Base-by-base conservation (phyloP, 371 early-diverging fungal genomes). In the Lichtheimia corymbifera region DNA sequence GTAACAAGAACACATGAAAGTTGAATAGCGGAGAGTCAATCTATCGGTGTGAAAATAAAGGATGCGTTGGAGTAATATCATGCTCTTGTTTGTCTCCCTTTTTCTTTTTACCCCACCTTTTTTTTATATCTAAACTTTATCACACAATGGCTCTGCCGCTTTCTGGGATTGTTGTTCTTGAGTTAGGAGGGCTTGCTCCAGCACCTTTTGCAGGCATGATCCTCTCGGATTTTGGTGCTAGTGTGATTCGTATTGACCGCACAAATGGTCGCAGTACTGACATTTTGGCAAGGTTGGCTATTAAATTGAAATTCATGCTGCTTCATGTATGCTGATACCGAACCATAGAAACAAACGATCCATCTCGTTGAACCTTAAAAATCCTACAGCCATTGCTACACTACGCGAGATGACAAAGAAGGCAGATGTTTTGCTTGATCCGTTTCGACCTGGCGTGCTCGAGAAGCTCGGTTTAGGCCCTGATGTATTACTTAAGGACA, bases 401-500 rank as follows among this genome's bases (percentile, higher is more conserved):
- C 50, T 87, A 15, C 66, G 76, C 35, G 61, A 72, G 0, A 59
- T 92, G 25, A 62, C 82, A 18, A 67, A 71, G 42, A 64, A 72
- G 45, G 82, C 86, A 9, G 92, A 92, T 71, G 81, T 92, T 9
- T 52, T 92, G 12, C 63, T 92, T n/a, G 92, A 92, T 58, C 90
- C 92, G 22, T 92, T 85, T 69, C 79, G 92, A 4, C 90, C 92
- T 7, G 92, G 92, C 25, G 87, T 91, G 14, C 73, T 91, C 77
- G 92, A 92, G 55, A 72, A 76, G 18, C 63, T 92, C 30, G 88
- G 88, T 4, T 70, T 92, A 52, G 90, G 88, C 5, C 92, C 92
- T 35, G 82, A 87, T 4, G 74, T 74, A 5, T 56, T 89, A 15
- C 53, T 83, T 18, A 71, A 73, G 20, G 49, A 67, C 20, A 90